Conservation (phyloP, 2,329 filamentous ascomycete species). For the Fusarium proliferatum region DNA sequence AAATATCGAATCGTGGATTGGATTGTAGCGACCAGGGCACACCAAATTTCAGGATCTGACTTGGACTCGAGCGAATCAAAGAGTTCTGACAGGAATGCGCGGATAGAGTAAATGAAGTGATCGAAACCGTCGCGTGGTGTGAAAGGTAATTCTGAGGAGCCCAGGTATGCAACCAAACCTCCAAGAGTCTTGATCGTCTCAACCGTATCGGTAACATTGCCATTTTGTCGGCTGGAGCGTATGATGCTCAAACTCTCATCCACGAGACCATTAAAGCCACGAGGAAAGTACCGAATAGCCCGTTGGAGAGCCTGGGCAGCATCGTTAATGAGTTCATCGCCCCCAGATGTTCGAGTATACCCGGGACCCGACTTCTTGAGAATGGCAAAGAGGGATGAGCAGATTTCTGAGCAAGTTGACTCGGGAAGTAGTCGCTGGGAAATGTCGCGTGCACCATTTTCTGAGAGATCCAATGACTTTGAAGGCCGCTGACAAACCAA, state of each 20-base stretch:
- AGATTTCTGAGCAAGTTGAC: constrained; percentile 53
- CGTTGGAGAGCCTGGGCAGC: constrained; percentile 55
- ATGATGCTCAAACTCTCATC: constrained; percentile 44
- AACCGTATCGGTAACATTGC: constrained; percentile 34
- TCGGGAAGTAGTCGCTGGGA: constrained; percentile 50
- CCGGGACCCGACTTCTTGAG: constrained; percentile 40
- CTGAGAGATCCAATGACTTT: constrained; percentile 14
- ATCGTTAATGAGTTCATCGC: constrained; percentile 56
- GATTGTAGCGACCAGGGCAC: constrained; percentile 52
- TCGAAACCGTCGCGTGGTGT: constrained; percentile 45
- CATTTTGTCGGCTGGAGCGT: constrained; percentile 37
- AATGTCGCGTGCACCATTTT: neutral
- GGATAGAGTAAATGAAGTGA: constrained; percentile 56
- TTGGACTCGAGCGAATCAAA: constrained; percentile 50
- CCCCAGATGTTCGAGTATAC: constrained; percentile 33
- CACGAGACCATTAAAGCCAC: constrained; percentile 51
- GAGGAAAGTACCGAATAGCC: constrained; percentile 50
- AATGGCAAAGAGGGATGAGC: constrained; percentile 50
- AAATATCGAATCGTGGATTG: constrained; percentile 52
- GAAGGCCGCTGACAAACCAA: constrained; percentile 56
- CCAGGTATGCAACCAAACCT: constrained; percentile 60
- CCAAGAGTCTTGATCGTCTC: constrained; percentile 52
- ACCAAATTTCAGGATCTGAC: constrained; percentile 50
- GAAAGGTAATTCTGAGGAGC: constrained; percentile 56
- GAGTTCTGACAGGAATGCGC: constrained; percentile 51